Conservation (phyloP, 164 flowering plant species). For the Vitis rupestris region DNA sequence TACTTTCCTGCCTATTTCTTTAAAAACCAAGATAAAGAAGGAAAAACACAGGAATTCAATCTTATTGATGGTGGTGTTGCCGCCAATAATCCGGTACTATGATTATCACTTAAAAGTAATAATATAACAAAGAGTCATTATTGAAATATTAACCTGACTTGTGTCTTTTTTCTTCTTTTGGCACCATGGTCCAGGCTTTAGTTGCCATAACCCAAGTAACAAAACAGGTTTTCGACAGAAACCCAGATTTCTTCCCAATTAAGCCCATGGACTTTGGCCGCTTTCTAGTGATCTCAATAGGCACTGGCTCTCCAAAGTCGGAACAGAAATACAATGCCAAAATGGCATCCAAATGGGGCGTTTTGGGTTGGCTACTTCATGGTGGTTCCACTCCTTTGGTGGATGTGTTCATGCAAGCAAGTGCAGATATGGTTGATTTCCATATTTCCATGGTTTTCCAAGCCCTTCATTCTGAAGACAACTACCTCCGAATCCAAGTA, state of each 20-base stretch:
- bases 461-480: slow-evolving; percentile 7
- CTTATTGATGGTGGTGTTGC: neutral
- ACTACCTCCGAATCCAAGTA: slow-evolving; percentile 34
- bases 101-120: too few species aligned
- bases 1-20: neutral
- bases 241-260: neutral
- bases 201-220: slow-evolving; percentile 22
- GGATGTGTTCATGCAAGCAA: slow-evolving; percentile 21
- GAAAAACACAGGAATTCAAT: too few species aligned
- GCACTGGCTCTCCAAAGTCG: slow-evolving; percentile 24
- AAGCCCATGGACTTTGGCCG: slow-evolving; percentile 13
- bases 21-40: too few species aligned
- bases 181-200: slow-evolving; percentile 17
- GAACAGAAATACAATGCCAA: slow-evolving; percentile 24
- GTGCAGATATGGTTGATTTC: slow-evolving; percentile 11
- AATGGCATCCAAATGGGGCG: slow-evolving; percentile 25
- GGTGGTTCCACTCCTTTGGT: slow-evolving; percentile 23
- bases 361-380: neutral
- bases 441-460: slow-evolving; percentile 10
- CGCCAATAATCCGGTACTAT: neutral
- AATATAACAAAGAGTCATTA: neutral
- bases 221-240: slow-evolving; percentile 3
- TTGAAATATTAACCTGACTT: neutral
- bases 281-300: slow-evolving; percentile 30
- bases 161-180: neutral